Conservation (phyloP, 192 early-diverging fungal genomes). For the Coemansia asiatica region DNA sequence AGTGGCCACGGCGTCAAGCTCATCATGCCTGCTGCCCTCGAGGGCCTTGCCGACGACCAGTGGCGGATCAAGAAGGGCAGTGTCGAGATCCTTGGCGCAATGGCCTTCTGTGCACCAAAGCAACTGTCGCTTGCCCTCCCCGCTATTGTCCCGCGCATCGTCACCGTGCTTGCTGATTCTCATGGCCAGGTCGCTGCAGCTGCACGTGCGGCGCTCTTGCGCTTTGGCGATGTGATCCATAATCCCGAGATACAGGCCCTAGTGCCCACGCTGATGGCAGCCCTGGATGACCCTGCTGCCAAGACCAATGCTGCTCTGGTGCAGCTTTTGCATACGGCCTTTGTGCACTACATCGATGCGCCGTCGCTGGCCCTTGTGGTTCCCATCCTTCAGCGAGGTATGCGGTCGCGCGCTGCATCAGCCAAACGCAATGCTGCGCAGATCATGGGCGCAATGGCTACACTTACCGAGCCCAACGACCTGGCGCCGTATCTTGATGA, state of each 20-base stretch:
- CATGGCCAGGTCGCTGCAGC: constrained; percentile 88
- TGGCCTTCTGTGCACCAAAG: constrained; percentile 95
- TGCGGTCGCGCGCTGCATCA: constrained; percentile 83
- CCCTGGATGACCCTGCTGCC: constrained; percentile 83
- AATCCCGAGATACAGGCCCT: constrained; percentile 96
- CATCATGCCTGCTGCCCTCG: constrained; percentile 84
- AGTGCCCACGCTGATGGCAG: constrained; percentile 82
- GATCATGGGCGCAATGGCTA: constrained; percentile 98
- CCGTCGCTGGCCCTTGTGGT: constrained; percentile 93
- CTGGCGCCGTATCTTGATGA: constrained; percentile 83
- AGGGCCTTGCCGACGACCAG: constrained; percentile 82
- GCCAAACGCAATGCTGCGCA: constrained; percentile 95
- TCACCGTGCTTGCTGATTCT: constrained; percentile 89
- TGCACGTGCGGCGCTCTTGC: constrained; percentile 77
- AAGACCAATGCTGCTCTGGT: constrained; percentile 81
- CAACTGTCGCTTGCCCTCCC: constrained; percentile 90
- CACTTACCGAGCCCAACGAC: constrained; percentile 89
- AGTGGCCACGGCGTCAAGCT: constrained; percentile 96
- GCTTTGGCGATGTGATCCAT: constrained; percentile 94
- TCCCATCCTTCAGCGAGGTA: constrained; percentile 90
- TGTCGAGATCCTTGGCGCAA: constrained; percentile 90
- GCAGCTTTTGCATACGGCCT: constrained; percentile 88
- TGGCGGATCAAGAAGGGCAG: constrained; percentile 98
- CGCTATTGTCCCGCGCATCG: constrained; percentile 85
- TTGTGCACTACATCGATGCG: constrained; percentile 98